Evolutionary conservation across 495 filamentous ascomycete genomes (phyloP), one percentile per base, ranked within the genome.

Genomic region (Lindgomyces ingoldianus): DNA sequence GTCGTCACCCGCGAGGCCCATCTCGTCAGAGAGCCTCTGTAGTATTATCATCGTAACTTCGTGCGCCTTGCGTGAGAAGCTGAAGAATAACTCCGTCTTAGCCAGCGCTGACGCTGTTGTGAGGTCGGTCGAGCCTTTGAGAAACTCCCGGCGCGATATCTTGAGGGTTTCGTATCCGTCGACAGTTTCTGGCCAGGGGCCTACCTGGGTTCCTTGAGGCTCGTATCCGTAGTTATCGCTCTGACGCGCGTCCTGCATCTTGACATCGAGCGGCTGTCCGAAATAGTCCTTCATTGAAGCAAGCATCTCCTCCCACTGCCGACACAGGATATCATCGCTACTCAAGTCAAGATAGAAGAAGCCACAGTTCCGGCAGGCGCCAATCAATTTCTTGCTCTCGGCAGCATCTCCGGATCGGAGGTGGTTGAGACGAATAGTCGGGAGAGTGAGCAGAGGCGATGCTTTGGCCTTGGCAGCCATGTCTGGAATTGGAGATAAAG

Each of bases 291-390:
- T 22, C 44, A 47, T 47, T 22, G 19, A 16, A 6, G 12, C 19
- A 22, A n/a, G 19, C 44, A 47, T 47, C 44, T 47, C 19, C 44
- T 47, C 44, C 19, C 19, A 16, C 12, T 47, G 14, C 44, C 19
- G 14, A 16, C 12, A 47, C 12, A 47, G 44, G 19, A 16, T 47
- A 22, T 22, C 14, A 47, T 16, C 44, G 44, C 44, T 47, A 16
- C 19, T 16, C 14, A 47, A n/a, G 44, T 47, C 44, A 47, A 47
- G 14, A 22, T 47, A 47, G 44, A 47, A 47, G 44, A 47, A 47
- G 44, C 44, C 44, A 47, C 14, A 16, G 19, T 16, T 47, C 19
- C 19, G n/a, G 44, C 44, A 47, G 14, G 44, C 44, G 19, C 12
- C 12, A 16, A 47, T n/a, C 19, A 47, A 22, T 22, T 47, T 47